Evolutionary conservation across 768 basidiomycete genomes (phyloP).

Genomic region (Trametes cingulata): DNA sequence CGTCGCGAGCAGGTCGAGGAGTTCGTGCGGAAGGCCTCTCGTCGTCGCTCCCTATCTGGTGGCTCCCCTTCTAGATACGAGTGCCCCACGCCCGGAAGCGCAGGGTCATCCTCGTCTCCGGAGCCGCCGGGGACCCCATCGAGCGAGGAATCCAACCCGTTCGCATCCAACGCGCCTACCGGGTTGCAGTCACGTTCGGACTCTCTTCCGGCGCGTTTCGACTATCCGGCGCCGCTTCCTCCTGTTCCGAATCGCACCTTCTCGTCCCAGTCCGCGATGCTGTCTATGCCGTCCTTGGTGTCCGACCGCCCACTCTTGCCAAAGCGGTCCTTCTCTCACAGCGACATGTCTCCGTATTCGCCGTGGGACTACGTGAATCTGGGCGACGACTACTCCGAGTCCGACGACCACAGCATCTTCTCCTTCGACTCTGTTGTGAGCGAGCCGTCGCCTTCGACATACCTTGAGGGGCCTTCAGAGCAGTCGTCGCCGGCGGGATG

Average conservation of each 20-base stretch:
- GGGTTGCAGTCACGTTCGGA: constrained; percentile 2
- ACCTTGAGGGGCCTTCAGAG: constrained; percentile 2
- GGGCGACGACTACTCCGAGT: constrained; percentile 12
- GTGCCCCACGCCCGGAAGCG: constrained; percentile 11
- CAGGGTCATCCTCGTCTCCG: constrained; percentile 21
- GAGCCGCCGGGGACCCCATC: constrained; percentile 22
- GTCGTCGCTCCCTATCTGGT: constrained; percentile 3
- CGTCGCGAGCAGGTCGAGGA: constrained; percentile 33
- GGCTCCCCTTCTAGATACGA: neutral
- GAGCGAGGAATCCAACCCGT: constrained; percentile 15
- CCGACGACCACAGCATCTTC: constrained; percentile 17
- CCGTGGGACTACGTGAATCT: constrained; percentile 12
- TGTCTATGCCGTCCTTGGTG: constrained; percentile 12
- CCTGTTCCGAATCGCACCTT: neutral
- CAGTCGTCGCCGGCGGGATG: constrained; percentile 6
- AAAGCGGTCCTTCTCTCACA: constrained; percentile 9
- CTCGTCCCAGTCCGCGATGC: neutral
- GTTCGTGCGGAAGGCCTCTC: constrained; percentile 20
- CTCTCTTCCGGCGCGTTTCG: neutral
- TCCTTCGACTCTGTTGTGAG: constrained; percentile 8
- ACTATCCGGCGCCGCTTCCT: neutral
- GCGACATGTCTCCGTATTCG: constrained; percentile 8
- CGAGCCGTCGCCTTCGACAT: constrained; percentile 8
- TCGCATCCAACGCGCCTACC: neutral
- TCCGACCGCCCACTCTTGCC: constrained; percentile 8